Percentiles rank a stretch among this genome's conserved stretches.
These are phyloP conservation scores for Solanum lycopersicoides DNA, from an alignment of 257 asterid genomes.

Conservation along the genomic window DNA sequence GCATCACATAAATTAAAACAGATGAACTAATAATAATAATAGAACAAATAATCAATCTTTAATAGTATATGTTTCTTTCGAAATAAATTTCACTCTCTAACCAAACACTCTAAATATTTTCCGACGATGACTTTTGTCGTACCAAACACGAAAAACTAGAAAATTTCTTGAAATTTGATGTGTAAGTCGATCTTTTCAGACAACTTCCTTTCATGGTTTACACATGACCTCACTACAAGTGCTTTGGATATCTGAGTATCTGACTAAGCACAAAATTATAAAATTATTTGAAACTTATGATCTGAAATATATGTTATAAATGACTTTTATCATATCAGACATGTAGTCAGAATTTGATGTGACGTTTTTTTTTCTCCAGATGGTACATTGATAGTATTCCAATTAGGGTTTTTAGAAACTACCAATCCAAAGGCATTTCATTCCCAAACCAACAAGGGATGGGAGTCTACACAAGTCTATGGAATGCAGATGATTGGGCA, in stretches of 20 bases:
- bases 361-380: conserved; percentile 17
- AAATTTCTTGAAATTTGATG: neutral
- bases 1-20: no score
- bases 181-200: conserved; percentile 23
- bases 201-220: neutral
- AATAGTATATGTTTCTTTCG: neutral
- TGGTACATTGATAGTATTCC: conserved; percentile 74
- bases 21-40: no score
- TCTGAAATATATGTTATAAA: no score
- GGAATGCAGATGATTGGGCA: conserved; percentile 90
- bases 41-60: neutral
- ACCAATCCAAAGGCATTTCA: conserved; percentile 28
- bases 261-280: no score
- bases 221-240: neutral
- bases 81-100: neutral
- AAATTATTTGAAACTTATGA: no score
- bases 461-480: conserved; percentile 60
- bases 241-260: no score
- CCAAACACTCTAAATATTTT: neutral
- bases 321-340: no score
- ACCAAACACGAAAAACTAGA: neutral
- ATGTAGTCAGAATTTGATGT: neutral
- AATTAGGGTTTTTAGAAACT: conserved; percentile 54
- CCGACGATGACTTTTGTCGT: neutral
- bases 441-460: conserved; percentile 53